Base-by-base conservation (phyloP, 1,284 basidiomycete genomes). In the Ustilago xerochloae region DNA sequence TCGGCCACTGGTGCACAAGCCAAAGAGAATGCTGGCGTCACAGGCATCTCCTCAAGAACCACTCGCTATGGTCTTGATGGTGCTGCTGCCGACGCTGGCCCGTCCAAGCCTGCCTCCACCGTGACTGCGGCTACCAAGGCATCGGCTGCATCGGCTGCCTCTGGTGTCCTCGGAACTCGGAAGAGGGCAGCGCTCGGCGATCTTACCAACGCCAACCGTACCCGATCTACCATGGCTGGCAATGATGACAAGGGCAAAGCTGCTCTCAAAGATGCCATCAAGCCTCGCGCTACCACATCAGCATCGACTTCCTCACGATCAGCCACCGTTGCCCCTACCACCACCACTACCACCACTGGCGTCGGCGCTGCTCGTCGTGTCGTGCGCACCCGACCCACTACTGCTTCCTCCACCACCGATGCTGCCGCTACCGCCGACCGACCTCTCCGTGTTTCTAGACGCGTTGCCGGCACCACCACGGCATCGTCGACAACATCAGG, bases 101-200 rank as follows among this genome's bases (percentile, higher is more conserved):
- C 72, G 7, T 75, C 72, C 56, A 75, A 75, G 60, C 55, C 72
- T 36, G 55, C 57, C 49, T 61, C 62, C 29, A 63, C 59, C 58
- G 46, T 53, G 43, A 63, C 72, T 33, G 63, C 63, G 51, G 49
- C 62, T 36, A 65, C 63, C 32, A 68, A 70, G 54, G 50, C 60
- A 6, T 59, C 66, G 24, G 56, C 61, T 18, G 63, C 56, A 24
- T 50, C 56, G 4, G 65, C 64, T 35, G 49, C 66, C 15, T 56
- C 69, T 10, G 72, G 60, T 32, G 73, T 80, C 55, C 77, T 79
- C 53, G 78, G 77, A 51, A 81, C 77, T 46, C 79, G 81, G 46
- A 83, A 83, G 65, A 70, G 81, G n/a, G 70, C 81, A 12, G 81
- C 81, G 18, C 75, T 83, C 28, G 81, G 81, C 30, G 81, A 83